Percentiles rank a stretch among this genome's conserved stretches.
phyloP scores from a whole-genome alignment of 2,329 filamentous ascomycete species.

The Cytospora piceae region DNA sequence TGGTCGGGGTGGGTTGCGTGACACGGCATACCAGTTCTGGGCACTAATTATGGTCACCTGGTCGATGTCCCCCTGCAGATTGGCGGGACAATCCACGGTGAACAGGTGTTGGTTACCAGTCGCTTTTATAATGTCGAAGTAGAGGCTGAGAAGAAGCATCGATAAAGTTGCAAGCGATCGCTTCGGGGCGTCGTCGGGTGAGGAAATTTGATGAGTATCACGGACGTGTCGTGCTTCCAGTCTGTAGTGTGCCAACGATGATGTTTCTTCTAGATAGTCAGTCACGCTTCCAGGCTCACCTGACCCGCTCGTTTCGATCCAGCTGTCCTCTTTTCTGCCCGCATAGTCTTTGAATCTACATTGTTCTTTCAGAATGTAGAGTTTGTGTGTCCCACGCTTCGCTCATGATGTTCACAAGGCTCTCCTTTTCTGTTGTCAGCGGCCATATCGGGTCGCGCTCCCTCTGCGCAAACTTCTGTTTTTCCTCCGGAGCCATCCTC shows the following conservation, averaged over 20 bases:
- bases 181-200: background rate
- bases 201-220: background rate
- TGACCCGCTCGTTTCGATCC: background rate
- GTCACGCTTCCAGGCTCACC: background rate
- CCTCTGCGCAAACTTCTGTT: constrained; percentile 4
- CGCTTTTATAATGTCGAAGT: background rate
- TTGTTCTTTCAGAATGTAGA: background rate
- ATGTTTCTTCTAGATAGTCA: background rate
- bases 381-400: background rate
- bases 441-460: constrained; percentile 1
- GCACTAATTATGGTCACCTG: background rate
- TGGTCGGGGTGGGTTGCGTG: background rate
- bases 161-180: background rate
- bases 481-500: background rate
- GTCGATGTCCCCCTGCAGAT: background rate
- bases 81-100: background rate
- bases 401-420: background rate
- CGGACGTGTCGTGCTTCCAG: background rate
- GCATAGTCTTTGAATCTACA: background rate
- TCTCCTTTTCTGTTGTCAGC: background rate
- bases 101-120: background rate
- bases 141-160: background rate
- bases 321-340: background rate
- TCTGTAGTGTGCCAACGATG: background rate
- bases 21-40: background rate